Conservation (phyloP, 2,329 filamentous ascomycete species). For the Bipolaris oryzae region DNA sequence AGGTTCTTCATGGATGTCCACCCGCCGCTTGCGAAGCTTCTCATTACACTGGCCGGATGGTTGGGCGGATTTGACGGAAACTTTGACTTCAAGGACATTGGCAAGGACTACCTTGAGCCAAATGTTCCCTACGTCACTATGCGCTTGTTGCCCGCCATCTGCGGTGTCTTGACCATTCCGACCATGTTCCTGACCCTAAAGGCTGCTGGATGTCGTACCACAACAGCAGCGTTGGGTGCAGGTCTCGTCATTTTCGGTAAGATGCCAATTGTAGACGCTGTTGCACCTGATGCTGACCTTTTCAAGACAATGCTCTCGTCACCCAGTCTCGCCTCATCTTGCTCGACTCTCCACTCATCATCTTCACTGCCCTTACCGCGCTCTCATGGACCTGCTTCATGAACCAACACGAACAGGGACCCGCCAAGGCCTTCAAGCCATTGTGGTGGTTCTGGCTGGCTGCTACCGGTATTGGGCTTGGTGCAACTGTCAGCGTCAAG, state of each 20-base stretch:
- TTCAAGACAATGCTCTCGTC: constrained; percentile 85
- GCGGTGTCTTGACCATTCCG: constrained; percentile 86
- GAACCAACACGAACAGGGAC: constrained; percentile 95
- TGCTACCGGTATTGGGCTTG: constrained; percentile 83
- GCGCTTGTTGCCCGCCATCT: constrained; percentile 88
- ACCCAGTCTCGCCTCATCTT: constrained; percentile 96
- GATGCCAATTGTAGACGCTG: constrained; percentile 13
- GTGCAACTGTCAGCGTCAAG: constrained; percentile 93
- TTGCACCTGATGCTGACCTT: constrained; percentile 24
- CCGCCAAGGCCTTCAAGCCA: constrained; percentile 81
- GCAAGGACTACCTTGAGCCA: constrained; percentile 96
- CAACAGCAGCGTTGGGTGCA: constrained; percentile 81
- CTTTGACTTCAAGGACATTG: constrained; percentile 99
- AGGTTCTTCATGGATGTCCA: constrained; percentile 99
- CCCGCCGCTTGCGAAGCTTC: constrained; percentile 92
- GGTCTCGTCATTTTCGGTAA: constrained; percentile 88
- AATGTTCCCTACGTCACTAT: constrained; percentile 96
- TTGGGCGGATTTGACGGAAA: constrained; percentile 91
- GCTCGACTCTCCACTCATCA: constrained; percentile 91
- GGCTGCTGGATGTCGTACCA: constrained; percentile 84
- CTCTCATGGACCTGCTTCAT: constrained; percentile 91
- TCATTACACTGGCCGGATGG: constrained; percentile 94
- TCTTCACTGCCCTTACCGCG: constrained; percentile 89
- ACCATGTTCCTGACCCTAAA: constrained; percentile 95
- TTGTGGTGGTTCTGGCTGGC: constrained; percentile 99